A percentile compares a stretch with the other conserved stretches of the same genome.
Conservation (phyloP, 2,329 filamentous ascomycete genomes). For the Aspergillus alliaceus region DNA sequence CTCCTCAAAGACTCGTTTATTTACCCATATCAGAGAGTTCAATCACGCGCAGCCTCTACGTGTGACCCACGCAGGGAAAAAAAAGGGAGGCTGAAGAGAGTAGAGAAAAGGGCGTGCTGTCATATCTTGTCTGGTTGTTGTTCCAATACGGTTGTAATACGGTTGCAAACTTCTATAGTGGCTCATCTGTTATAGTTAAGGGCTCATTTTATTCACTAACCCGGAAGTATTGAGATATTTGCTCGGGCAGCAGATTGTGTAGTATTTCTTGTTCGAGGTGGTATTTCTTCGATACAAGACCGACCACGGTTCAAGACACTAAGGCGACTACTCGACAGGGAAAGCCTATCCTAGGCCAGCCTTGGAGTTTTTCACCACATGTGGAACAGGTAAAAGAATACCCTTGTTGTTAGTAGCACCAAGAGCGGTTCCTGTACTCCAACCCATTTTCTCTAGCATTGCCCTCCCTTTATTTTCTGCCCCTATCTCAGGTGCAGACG, state of each 20-base stretch:
- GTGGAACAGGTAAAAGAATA: conserved; percentile 79
- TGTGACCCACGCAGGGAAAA: neutral
- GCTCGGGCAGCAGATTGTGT: neutral
- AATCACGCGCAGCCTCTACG: conserved; percentile 59
- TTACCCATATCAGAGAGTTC: conserved; percentile 68
- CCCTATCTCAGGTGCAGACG: conserved; percentile 78
- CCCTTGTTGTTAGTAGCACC: conserved; percentile 83
- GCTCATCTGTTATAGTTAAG: neutral
- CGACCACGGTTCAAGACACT: neutral
- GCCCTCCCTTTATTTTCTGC: conserved; percentile 78
- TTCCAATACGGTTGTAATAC: too few species aligned
- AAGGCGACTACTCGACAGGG: neutral
- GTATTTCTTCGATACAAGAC: neutral
- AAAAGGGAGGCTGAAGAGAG: neutral
- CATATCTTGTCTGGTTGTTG: neutral
- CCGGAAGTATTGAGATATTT: neutral
- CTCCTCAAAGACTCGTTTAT: conserved; percentile 70
- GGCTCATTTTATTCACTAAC: too few species aligned
- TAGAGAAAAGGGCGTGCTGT: neutral
- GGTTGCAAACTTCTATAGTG: neutral
- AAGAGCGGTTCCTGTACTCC: conserved; percentile 81
- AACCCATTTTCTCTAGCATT: conserved; percentile 97
- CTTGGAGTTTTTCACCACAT: conserved; percentile 83
- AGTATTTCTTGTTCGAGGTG: neutral
- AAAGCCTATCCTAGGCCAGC: conserved; percentile 68